These are phyloP conservation scores for Nitzschia inconspicua DNA, from an alignment of 108 stramenopile species.

Conservation along the genomic window DNA sequence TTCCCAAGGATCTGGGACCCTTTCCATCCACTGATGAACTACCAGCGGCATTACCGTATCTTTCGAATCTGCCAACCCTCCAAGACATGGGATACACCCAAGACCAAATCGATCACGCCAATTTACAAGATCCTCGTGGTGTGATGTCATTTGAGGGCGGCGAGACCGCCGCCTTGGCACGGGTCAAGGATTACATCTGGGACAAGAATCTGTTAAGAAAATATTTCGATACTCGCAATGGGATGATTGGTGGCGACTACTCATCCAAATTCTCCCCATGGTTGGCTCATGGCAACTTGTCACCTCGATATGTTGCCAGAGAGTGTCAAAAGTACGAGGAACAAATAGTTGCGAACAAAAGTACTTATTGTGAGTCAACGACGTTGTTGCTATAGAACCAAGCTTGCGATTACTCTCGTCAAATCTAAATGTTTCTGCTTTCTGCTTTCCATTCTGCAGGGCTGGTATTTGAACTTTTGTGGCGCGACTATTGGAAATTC, in stretches of 20 bases:
- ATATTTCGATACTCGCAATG: conserved; percentile 98
- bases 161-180: conserved; percentile 81
- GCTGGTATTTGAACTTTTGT: conserved; percentile 94
- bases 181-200: conserved; percentile 91
- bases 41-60: conserved; percentile 13
- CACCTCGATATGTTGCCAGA: conserved; percentile 78
- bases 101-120: conserved; percentile 47
- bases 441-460: background rate
- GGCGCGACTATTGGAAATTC: conserved; percentile 96
- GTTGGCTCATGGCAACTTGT: conserved; percentile 91
- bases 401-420: background rate
- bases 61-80: conserved; percentile 52
- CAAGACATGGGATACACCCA: conserved; percentile 71
- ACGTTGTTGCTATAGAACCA: background rate
- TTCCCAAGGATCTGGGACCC: conserved; percentile 41
- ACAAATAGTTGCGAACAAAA: conserved; percentile 84
- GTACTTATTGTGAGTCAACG: conserved; percentile 82
- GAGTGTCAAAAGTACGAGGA: conserved; percentile 88
- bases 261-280: conserved; percentile 95
- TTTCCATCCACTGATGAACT: conserved; percentile 23
- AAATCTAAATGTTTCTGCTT: background rate
- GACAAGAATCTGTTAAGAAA: conserved; percentile 77
- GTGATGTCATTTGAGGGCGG: conserved; percentile 90
- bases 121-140: conserved; percentile 48
- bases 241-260: conserved; percentile 93